Evolutionary conservation across 495 filamentous ascomycete genomes (phyloP), one percentile per base, ranked within the genome.

Genomic region (Trypethelium eluteriae): DNA sequence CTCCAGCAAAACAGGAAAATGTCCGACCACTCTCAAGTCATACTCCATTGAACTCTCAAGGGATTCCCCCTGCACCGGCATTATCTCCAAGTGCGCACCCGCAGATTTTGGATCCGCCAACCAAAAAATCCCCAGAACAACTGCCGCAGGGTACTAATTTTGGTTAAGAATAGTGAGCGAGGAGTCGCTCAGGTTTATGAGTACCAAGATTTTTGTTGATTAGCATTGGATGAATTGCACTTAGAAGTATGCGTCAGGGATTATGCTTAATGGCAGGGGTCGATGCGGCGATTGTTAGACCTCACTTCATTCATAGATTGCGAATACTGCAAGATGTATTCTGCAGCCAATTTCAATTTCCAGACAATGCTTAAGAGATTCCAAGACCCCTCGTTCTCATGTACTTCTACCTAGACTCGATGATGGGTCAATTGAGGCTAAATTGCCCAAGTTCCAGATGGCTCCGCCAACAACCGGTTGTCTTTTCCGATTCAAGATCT

Each of bases 1-100:
- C 90, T 18, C 91, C 91, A 3, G 88, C 83, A 49, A 95, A 95
- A 73, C 87, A 91, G 47, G 84, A 83, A 47, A 81, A 81, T 4
- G 79, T 82, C 50, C 81, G 83, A 16, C 80, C 81, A 1, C 66
- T 78, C 44, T 81, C 82, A 14, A 79, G 79, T 11, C 78, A 80
- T 25, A 76, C 76, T 56, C 73, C 83, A 38, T 75, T 78, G 6
- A 77, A 79, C 7, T 79, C 79, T 1, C 78, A 79, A 0, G 73
- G 84, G 5, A 67, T 85, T 18, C 82, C 82, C 16, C 82, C 82
- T 0, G 77, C 82, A 7, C 79, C 79, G 70, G 75, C 71, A 66
- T 70, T 84, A 16, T 79, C 81, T 39, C 82, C 82, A 1, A 83
- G 77, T 16, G 62, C 64, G 5, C 62, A 49, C 18, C 69, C 67